Evolutionary conservation across 106 monocot genomes (phyloP).

Genomic region (Platanthera zijinensis): DNA sequence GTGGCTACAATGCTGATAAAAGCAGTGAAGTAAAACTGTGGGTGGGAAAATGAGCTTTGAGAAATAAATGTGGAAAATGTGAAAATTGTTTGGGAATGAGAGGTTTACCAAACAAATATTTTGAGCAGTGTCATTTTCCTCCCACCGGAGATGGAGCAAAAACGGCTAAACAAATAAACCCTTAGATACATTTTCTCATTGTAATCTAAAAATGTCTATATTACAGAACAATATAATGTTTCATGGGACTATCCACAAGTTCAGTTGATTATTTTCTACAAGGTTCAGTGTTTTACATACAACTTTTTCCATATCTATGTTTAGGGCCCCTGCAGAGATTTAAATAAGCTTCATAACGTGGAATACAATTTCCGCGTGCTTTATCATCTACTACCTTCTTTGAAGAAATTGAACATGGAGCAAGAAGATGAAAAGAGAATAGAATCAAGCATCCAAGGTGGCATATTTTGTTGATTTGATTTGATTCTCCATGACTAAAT

Average conservation of each 20-base stretch:
- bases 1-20: no score
- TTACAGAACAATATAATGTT: background rate
- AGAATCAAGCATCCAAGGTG: conserved; percentile 54
- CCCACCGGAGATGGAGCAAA: no score
- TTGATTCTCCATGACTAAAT: background rate
- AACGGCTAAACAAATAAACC: no score
- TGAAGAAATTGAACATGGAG: conserved; percentile 24
- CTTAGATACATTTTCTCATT: background rate
- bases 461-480: background rate
- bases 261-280: background rate
- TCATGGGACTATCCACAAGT: background rate
- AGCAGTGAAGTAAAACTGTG: no score
- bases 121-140: background rate
- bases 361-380: conserved; percentile 15
- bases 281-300: background rate
- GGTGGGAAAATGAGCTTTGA: no score
- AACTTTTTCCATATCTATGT: background rate
- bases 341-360: conserved; percentile 7
- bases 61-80: no score
- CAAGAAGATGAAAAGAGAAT: conserved; percentile 28
- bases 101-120: background rate
- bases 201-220: background rate
- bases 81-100: no score
- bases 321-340: background rate
- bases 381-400: conserved; percentile 20